These are phyloP conservation scores for Fusarium sp. DNA, from an alignment of 2,329 filamentous ascomycete genomes.

Conservation along the genomic window DNA sequence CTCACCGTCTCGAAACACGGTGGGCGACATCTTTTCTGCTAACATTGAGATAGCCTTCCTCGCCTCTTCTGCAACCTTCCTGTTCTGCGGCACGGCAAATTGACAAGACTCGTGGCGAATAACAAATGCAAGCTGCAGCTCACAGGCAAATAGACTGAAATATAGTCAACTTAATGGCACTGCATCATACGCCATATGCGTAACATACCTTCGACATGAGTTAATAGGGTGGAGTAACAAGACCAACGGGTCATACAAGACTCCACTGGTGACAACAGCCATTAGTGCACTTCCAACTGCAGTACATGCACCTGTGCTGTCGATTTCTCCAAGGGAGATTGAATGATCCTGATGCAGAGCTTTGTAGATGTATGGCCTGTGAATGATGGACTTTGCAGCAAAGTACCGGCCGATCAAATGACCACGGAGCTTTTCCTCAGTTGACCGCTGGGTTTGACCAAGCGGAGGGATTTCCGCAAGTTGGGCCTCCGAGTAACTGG, in stretches of 20 bases:
- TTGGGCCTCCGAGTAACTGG: neutral
- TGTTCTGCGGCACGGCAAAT: neutral
- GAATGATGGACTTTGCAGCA: constrained; percentile 25
- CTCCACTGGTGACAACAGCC: neutral
- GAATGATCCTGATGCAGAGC: constrained; percentile 4
- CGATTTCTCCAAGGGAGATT: neutral
- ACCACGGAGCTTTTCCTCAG: constrained; percentile 4
- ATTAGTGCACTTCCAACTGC: constrained; percentile 16
- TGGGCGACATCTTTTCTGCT: constrained; percentile 8
- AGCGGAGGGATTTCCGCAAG: neutral
- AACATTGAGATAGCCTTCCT: neutral
- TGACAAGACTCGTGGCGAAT: neutral
- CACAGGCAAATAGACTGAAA: constrained; percentile 22
- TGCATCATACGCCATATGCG: too few species aligned
- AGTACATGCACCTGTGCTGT: constrained; percentile 7
- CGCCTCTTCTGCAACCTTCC: neutral
- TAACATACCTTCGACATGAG: constrained; percentile 27
- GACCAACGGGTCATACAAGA: constrained; percentile 19
- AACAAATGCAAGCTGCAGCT: constrained; percentile 27
- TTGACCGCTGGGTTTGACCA: neutral
- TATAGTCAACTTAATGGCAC: neutral
- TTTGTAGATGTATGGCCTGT: constrained; percentile 29
- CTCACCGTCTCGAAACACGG: constrained; percentile 18
- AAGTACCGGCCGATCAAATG: constrained; percentile 21
- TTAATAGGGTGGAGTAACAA: constrained; percentile 33